phyloP scores from a whole-genome alignment of 192 early-diverging fungal species.

The Piromyces finnis region DNA sequence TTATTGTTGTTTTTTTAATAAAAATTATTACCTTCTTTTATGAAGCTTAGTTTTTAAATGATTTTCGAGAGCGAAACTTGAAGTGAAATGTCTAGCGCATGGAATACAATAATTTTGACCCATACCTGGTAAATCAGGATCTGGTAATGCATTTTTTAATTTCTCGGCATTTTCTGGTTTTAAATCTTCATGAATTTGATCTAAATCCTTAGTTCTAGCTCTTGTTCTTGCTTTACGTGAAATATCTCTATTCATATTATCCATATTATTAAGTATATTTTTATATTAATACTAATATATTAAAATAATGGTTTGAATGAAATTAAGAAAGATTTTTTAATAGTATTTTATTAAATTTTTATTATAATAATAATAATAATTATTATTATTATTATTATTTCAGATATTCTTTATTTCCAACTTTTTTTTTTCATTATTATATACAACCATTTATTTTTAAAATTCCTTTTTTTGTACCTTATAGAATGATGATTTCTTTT shows the following conservation, averaged over 20 bases:
- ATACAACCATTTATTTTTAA: no score
- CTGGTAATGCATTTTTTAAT: constrained; percentile 36
- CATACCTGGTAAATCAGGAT: constrained; percentile 75
- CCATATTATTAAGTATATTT: no score
- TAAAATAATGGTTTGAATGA: no score
- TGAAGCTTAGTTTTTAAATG: background rate
- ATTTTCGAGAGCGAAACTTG: background rate
- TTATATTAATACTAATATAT: background rate
- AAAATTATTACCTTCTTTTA: background rate
- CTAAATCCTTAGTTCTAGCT: constrained; percentile 76
- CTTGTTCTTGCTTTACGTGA: constrained; percentile 66
- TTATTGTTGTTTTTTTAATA: no score
- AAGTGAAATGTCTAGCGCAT: background rate
- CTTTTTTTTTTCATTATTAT: no score
- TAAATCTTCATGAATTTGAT: constrained; percentile 87
- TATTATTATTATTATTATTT: no score
- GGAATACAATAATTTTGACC: constrained; percentile 78
- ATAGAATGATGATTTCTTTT: background rate
- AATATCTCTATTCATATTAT: constrained; percentile 27
- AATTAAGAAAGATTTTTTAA: no score
- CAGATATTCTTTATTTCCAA: no score
- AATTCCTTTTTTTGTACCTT: no score
- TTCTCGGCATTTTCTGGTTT: constrained; percentile 44
- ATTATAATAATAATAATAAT: no score
- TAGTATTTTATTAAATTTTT: no score